Evolutionary conservation across 306 rosid species (phyloP), one percentile per base, ranked within the genome.

Genomic region (Casuarina equisetifolia): DNA sequence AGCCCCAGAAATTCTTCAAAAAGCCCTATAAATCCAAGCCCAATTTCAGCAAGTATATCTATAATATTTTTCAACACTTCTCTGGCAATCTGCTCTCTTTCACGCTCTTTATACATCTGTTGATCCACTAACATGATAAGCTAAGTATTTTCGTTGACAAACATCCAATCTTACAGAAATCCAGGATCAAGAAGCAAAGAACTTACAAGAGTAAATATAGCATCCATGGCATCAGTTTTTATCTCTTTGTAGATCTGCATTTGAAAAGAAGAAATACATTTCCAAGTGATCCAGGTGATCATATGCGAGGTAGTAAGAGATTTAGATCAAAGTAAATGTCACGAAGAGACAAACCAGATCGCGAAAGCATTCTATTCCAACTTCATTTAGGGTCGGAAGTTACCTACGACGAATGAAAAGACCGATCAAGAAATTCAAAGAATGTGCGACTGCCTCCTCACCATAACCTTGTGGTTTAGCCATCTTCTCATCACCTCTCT

Each of bases 51-150:
- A 85, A 85, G 89, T 79, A 91, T 88, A 76, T 81, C 92, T 42
- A 91, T 59, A 53, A 88, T 85, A 72, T 88, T 88, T 81, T 91
- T 93, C 78, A 91, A 69, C 68, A 91, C 80, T 0, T 92, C 90
- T 83, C 86, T 77, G 48, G 91, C 97, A 84, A 91, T 89, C 75
- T 89, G 95, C 82, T 89, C 93, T 40, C 97, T 93, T 51, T 93
- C 97, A 0, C 97, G 94, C 75, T 93, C 96, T 77, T 86, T 90
- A 74, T 93, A 78, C 68, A 93, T 86, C 97, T 93, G 84, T 50
- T 13, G 20, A n/a, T 68, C 43, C 58, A 76, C 55, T 72, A 76
- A 38, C 42, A 73, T 48, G 48, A 79, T 84, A 76, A 81, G 53
- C n/a, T 15, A 79, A n/a, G 52, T 48, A 39, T 20, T 76, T 53